Evolutionary conservation across 2,329 filamentous ascomycete genomes (phyloP).

Genomic region (Rugonectria rugulosa): DNA sequence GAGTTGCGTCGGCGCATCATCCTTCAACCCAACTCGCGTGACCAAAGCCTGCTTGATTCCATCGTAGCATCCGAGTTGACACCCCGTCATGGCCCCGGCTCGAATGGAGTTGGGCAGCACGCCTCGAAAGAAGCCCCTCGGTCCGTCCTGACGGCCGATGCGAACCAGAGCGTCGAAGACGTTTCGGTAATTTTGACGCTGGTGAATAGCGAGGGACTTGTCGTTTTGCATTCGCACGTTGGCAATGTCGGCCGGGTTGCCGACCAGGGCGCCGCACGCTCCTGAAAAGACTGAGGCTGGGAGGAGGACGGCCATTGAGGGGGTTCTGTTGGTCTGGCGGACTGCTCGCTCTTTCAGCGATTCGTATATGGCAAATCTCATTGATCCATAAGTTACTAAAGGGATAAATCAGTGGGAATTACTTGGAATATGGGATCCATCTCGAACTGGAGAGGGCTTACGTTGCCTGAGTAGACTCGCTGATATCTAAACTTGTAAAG

Average conservation of each 20-base stretch:
- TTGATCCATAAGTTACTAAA: constrained; percentile 25
- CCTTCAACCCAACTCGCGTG: not conserved
- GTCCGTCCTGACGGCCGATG: constrained; percentile 18
- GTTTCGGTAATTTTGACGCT: constrained; percentile 19
- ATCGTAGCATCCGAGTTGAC: constrained; percentile 22
- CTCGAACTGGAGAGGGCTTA: not conserved
- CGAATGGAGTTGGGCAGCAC: constrained; percentile 18
- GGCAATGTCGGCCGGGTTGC: constrained; percentile 20
- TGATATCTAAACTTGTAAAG: constrained; percentile 16
- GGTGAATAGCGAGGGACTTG: constrained; percentile 7
- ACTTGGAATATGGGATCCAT: not conserved
- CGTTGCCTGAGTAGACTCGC: constrained; percentile 19
- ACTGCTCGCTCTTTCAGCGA: constrained; percentile 17
- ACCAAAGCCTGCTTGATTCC: constrained; percentile 19
- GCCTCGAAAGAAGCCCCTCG: constrained; percentile 14
- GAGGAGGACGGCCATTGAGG: constrained; percentile 10
- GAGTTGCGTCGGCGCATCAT: constrained; percentile 13
- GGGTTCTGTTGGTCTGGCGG: not conserved
- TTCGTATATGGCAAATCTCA: constrained; percentile 25
- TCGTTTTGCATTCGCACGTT: constrained; percentile 29
- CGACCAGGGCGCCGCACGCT: constrained; percentile 10
- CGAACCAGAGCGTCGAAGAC: constrained; percentile 20
- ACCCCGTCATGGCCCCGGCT: constrained; percentile 15
- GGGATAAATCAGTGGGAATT: too few species aligned
- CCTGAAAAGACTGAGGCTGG: constrained; percentile 19